Evolutionary conservation across 108 stramenopile species (phyloP).

Genomic region (Fragilariopsis cylindrus): DNA sequence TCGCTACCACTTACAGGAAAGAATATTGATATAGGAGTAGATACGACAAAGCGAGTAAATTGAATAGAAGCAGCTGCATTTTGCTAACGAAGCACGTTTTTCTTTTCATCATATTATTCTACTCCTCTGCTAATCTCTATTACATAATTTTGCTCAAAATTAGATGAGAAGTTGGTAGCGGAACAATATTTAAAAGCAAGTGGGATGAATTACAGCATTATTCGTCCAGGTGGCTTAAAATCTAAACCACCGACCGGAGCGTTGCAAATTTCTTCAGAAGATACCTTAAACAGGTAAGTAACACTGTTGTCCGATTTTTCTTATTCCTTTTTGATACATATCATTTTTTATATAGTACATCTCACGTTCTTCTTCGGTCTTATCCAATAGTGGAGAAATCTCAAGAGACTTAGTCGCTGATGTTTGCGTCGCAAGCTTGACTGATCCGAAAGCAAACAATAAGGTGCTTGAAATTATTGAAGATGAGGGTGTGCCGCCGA

Average conservation of each 20-base stretch:
- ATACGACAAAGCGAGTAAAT: no score
- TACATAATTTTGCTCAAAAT: background rate
- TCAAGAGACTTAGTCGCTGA: constrained; percentile 83
- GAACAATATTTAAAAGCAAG: constrained; percentile 60
- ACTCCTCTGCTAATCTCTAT: no score
- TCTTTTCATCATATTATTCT: no score
- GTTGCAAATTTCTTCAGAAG: constrained; percentile 63
- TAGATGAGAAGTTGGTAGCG: constrained; percentile 76
- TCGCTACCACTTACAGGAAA: no score
- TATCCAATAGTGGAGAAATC: constrained; percentile 56
- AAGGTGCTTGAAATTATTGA: constrained; percentile 85
- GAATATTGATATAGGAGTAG: no score
- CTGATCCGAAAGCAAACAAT: constrained; percentile 68
- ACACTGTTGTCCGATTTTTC: no score
- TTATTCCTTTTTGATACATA: no score
- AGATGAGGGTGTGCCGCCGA: constrained; percentile 53
- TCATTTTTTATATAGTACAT: no score
- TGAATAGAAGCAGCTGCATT: no score
- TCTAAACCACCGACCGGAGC: constrained; percentile 49
- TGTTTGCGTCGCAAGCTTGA: constrained; percentile 79
- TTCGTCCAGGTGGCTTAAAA: constrained; percentile 81
- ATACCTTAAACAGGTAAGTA: constrained; percentile 49
- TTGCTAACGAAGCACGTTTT: no score
- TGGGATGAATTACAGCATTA: constrained; percentile 86
- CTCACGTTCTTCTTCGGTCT: no score